Base-by-base conservation (phyloP, 805 yeast genomes). In the Cyberlindnera mississippiensis region DNA sequence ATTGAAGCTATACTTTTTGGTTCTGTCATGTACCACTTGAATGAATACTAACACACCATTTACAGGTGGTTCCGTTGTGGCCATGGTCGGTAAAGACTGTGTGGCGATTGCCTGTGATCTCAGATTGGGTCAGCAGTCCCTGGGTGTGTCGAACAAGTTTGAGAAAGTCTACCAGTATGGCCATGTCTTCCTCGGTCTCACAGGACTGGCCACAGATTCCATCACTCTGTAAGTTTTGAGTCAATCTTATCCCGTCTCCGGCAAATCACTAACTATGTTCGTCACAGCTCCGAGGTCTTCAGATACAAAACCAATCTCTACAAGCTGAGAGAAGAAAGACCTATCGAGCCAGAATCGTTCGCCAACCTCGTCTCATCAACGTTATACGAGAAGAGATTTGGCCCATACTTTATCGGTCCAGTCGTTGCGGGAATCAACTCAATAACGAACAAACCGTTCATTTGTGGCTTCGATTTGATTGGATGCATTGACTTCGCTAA, bases 41-140 rank as follows among this genome's bases (percentile, higher is more conserved):
- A 9, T 9, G 4, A 1, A 16, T 44, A 51, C 56, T 56, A 47
- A 58, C 53, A 9, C 9, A 9, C 31, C 9, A 14, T 5, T 10
- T n/a, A 17, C 42, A 63, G 88, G 97, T 68, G 99, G 99, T 67
- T 76, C 96, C 50, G 96, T 96, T 39, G 95, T 95, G 27, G 99
- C 99, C 51, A 93, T 93, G 99, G 83, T 83, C 19, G 99, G 99
- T 57, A 90, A 95, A 61, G 97, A 89, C 55, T 93, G 99, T 72
- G 90, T 93, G 42, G 99, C 98, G 24, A 89, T 93, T 57, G 99
- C 97, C 4, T 83, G 93, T 56, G 99, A 93, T 67, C 72, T 93
- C 60, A 82, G 98, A 58, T 72, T 93, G 48, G 99, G 99, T 17
- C 80, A 81, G 62, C 99, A 93, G 64, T 86, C 96, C 6, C 71